A percentile compares a stretch with the other conserved stretches of the same genome.
phyloP scores from a whole-genome alignment of 345 rosid species.

The Euphorbia peplus region DNA sequence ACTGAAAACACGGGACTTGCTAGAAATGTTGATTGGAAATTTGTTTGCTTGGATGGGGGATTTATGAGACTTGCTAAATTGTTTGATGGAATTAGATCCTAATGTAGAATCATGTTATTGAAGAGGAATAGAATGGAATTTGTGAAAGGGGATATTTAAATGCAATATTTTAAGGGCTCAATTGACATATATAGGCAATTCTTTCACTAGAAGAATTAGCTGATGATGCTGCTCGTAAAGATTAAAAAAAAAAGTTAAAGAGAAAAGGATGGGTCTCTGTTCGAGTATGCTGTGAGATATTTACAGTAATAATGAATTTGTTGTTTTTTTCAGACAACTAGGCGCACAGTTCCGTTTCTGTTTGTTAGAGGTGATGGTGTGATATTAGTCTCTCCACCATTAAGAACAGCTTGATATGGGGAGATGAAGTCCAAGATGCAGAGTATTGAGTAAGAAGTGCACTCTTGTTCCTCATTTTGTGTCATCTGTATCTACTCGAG shows the following conservation, averaged over 20 bases:
- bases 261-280: not conserved
- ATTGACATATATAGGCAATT: too few relatives aligned
- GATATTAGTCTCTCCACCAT: slow-evolving; percentile 95
- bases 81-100: not conserved
- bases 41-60: not conserved
- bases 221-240: too few relatives aligned
- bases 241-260: too few relatives aligned
- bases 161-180: not conserved
- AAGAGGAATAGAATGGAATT: not conserved
- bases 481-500: not conserved
- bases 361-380: slow-evolving; percentile 99
- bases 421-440: slow-evolving; percentile 14
- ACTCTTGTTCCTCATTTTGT: not conserved
- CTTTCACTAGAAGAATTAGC: too few relatives aligned
- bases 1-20: not conserved
- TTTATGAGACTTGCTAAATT: not conserved
- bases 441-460: not conserved
- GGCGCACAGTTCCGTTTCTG: slow-evolving; percentile 75
- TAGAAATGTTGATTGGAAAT: not conserved
- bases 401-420: slow-evolving; percentile 64
- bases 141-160: too few relatives aligned
- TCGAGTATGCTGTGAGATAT: not conserved
- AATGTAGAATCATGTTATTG: not conserved
- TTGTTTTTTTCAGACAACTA: slow-evolving; percentile 60
- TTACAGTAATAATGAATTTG: not conserved